Base-by-base conservation (phyloP, 2,329 filamentous ascomycete genomes). In the Dothistroma septosporum region DNA sequence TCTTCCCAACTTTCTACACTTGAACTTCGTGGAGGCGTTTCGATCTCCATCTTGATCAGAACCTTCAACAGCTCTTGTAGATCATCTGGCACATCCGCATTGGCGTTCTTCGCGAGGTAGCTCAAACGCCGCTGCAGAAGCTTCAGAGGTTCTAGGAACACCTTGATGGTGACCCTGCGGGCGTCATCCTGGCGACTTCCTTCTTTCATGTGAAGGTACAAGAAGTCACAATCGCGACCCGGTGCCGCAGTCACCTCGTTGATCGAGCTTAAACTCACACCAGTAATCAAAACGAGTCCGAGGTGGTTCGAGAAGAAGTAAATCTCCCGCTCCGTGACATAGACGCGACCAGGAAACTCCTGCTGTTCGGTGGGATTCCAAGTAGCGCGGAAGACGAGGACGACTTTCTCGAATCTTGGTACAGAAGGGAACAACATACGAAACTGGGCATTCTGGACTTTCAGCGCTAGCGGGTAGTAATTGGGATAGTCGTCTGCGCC, bases 231-330 rank as follows among this genome's bases (percentile, higher is more conserved):
- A 69, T 97, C 92, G 72, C 88, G 88, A 21, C 94, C 94, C 12
- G 91, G 88, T 1, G 91, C 91, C 41, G 90, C 90, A 24, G 91
- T 97, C 47, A 97, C 91, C 75, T 97, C 94, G 9, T 86, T 86
- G 59, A 99, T 91, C 21, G 84, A 86, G 58, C 87, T 83, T 60
- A 99, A 80, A 58, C 83, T 86, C 55, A 95, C 85, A 16, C 85
- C 85, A 55, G 92, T 93, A 0, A 93, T 90, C 37, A 96, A 82
- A 0, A 97, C 89, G 6, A 99, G 82, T 6, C 94, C 94, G 73
- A 97, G 87, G 72, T 97, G 90, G 71, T 97, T 90, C 69, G 92
- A 95, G 76, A 97, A 99, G 72, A 99, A 97, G 75, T 96, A 97
- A 73, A 99, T 87, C 65, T 92, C 89, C 63, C 88, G 87, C 0